These are phyloP conservation scores for Xerocomellus intermedius DNA, from an alignment of 768 basidiomycete species.

Conservation along the genomic window DNA sequence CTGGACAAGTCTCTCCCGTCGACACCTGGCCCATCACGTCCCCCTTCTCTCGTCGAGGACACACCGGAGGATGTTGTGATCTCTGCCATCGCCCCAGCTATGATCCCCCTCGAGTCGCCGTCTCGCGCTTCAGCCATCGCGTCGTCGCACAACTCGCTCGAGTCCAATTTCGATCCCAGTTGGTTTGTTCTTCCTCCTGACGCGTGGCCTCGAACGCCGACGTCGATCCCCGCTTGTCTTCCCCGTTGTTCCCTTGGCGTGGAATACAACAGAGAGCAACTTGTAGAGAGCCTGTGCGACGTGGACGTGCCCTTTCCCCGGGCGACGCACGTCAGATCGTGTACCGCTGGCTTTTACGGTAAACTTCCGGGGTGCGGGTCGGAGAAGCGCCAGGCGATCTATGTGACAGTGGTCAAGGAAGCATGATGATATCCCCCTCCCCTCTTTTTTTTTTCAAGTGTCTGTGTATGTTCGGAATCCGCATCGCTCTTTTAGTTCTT, in stretches of 20 bases:
- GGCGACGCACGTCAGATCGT: background rate
- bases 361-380: background rate
- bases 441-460: background rate
- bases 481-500: background rate
- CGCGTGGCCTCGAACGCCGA: slow-evolving; percentile 25
- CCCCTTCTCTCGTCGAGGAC: slow-evolving; percentile 6
- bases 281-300: background rate
- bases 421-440: slow-evolving; percentile 6
- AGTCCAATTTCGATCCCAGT: slow-evolving; percentile 26
- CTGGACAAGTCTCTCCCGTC: slow-evolving; percentile 6
- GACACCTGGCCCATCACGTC: background rate
- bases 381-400: slow-evolving; percentile 32
- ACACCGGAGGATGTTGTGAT: slow-evolving; percentile 12
- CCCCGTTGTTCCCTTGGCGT: slow-evolving; percentile 6
- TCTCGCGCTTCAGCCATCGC: slow-evolving; percentile 19
- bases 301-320: slow-evolving; percentile 1
- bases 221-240: slow-evolving; percentile 11
- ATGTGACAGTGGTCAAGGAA: slow-evolving; percentile 47
- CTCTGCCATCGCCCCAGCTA: slow-evolving; percentile 1
- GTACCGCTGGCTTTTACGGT: background rate
- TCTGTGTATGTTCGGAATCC: background rate
- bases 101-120: slow-evolving; percentile 27
- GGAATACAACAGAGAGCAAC: background rate
- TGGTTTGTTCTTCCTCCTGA: slow-evolving; percentile 6
- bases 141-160: slow-evolving; percentile 34